Percentiles rank a stretch among this genome's conserved stretches.
These are phyloP conservation scores for Apodospora peruviana DNA, from an alignment of 495 filamentous ascomycete genomes.

Conservation along the genomic window DNA sequence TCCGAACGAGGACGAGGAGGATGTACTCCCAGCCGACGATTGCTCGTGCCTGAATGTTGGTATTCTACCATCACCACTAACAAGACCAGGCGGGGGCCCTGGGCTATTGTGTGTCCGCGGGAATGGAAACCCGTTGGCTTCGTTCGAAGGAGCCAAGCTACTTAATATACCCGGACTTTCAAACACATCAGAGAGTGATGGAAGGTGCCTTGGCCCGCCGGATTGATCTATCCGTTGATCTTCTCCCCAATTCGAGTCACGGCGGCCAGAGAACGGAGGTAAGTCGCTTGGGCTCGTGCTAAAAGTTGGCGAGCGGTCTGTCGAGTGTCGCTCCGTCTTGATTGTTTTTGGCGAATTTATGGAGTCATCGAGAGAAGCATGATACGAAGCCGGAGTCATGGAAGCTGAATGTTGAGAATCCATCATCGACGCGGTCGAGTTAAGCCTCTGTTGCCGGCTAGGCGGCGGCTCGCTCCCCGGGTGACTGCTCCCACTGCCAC, in stretches of 20 bases:
- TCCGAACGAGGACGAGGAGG: conserved; percentile 23
- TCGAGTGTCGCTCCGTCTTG: conserved; percentile 11
- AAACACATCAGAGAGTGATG: conserved; percentile 31
- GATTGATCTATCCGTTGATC: conserved; percentile 15
- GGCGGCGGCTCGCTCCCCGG: conserved; percentile 40
- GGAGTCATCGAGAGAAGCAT: conserved; percentile 25
- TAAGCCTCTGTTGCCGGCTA: conserved; percentile 33
- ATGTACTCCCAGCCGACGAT: conserved; percentile 29
- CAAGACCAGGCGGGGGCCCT: conserved; percentile 9
- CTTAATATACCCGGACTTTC: conserved; percentile 16
- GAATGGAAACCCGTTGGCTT: conserved; percentile 16
- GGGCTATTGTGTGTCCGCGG: conserved; percentile 14
- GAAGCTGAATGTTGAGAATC: conserved; percentile 27
- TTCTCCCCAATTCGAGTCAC: conserved; percentile 17
- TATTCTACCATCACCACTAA: conserved; percentile 12
- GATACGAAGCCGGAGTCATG: conserved; percentile 17
- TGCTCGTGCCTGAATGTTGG: conserved; percentile 34
- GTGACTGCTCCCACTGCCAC: conserved; percentile 36
- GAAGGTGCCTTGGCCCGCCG: conserved; percentile 19
- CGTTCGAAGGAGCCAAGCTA: conserved; percentile 6
- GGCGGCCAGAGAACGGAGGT: conserved; percentile 2
- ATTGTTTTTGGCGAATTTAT: conserved; percentile 24
- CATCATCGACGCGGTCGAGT: conserved; percentile 30
- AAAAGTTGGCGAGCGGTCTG: conserved; percentile 22
- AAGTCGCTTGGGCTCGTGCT: conserved; percentile 13